Evolutionary conservation across 495 filamentous ascomycete species (phyloP).

Genomic region (Aspergillus kassunensis): DNA sequence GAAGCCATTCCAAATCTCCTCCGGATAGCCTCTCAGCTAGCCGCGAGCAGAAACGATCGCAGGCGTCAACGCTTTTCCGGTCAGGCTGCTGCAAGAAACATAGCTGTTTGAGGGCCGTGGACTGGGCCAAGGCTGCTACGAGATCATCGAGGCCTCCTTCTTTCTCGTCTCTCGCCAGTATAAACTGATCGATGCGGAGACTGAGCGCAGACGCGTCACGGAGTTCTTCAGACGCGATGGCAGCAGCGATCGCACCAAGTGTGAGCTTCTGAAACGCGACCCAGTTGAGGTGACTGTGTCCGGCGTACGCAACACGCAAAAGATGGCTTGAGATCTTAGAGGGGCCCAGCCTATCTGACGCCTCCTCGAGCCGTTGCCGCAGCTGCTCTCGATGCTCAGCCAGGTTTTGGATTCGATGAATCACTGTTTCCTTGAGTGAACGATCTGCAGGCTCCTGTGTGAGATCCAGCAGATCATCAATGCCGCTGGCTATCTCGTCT

Average conservation of each 20-base stretch:
- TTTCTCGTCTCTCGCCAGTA: too few relatives aligned
- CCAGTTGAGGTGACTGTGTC: slow-evolving; percentile 15
- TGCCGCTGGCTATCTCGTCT: slow-evolving; percentile 9
- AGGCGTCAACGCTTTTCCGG: slow-evolving; percentile 12
- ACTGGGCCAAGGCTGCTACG: slow-evolving; percentile 7
- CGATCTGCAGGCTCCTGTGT: slow-evolving; percentile 6
- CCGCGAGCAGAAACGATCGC: slow-evolving; percentile 5
- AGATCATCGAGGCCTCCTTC: slow-evolving; percentile 12
- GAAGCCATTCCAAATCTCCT: slow-evolving; percentile 13
- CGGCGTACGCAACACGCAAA: slow-evolving; percentile 15
- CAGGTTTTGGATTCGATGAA: slow-evolving; percentile 9
- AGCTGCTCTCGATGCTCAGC: slow-evolving; percentile 11
- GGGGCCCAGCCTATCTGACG: slow-evolving; percentile 8
- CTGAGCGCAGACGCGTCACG: slow-evolving; percentile 16
- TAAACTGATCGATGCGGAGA: slow-evolving; percentile 11
- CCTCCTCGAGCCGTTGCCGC: slow-evolving; percentile 16
- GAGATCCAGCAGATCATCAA: slow-evolving; percentile 19
- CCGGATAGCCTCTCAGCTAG: not conserved
- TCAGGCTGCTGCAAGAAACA: slow-evolving; percentile 15
- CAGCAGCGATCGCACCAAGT: slow-evolving; percentile 10
- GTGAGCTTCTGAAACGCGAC: slow-evolving; percentile 13
- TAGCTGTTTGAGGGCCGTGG: slow-evolving; percentile 15
- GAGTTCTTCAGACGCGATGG: slow-evolving; percentile 14
- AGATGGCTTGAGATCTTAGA: slow-evolving; percentile 12
- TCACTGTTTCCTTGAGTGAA: slow-evolving; percentile 3